phyloP scores from a whole-genome alignment of 2,329 filamentous ascomycete species.

The Bipolaris oryzae region DNA sequence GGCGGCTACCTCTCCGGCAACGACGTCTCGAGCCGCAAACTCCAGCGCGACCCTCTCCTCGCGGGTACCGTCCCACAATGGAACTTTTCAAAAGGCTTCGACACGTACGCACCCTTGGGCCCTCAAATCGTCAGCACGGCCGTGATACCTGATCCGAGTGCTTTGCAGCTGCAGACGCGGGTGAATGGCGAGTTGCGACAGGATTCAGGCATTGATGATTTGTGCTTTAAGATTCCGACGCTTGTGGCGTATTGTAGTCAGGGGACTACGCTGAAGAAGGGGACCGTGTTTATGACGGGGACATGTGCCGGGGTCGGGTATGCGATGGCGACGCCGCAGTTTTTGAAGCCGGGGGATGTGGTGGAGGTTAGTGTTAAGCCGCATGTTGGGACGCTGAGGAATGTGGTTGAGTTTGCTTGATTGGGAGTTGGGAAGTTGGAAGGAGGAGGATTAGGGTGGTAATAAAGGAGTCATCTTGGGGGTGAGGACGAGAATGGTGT shows the following conservation, averaged over 20 bases:
- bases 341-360: constrained; percentile 42
- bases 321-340: constrained; percentile 50
- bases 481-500: too few relatives aligned
- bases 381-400: constrained; percentile 42
- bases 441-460: too few relatives aligned
- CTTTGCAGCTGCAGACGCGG: constrained; percentile 53
- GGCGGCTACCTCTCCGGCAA: constrained; percentile 62
- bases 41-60: constrained; percentile 57
- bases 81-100: constrained; percentile 64
- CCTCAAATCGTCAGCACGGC: constrained; percentile 55
- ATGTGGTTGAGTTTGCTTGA: constrained; percentile 39
- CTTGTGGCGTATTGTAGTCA: constrained; percentile 56
- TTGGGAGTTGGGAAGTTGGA: neutral
- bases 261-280: constrained; percentile 54
- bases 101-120: constrained; percentile 61
- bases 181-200: constrained; percentile 59
- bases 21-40: constrained; percentile 60
- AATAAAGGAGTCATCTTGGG: too few relatives aligned
- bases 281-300: constrained; percentile 59
- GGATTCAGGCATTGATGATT: constrained; percentile 55
- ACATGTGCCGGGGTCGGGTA: constrained; percentile 50
- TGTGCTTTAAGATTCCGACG: constrained; percentile 55
- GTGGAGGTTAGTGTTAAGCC: constrained; percentile 42
- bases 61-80: constrained; percentile 63
- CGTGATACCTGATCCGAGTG: constrained; percentile 53